These are phyloP conservation scores for Ricinus communis DNA, from an alignment of 345 rosid genomes.

Conservation along the genomic window DNA sequence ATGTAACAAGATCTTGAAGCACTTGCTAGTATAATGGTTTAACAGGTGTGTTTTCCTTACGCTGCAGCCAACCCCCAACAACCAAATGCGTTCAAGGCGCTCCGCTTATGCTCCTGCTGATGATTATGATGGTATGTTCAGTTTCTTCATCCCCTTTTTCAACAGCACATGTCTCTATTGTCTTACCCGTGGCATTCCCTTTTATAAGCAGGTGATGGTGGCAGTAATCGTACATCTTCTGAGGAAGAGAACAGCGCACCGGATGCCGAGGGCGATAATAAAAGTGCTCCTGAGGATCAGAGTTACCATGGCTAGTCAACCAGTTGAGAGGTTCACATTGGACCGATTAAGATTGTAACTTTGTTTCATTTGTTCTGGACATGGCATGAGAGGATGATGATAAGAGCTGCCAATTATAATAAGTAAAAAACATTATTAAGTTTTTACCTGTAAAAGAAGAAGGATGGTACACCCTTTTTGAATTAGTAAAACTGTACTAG, in stretches of 20 bases:
- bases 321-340: not conserved
- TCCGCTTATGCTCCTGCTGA: conserved; percentile 71
- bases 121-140: conserved; percentile 44
- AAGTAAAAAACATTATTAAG: not conserved
- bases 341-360: not conserved
- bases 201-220: conserved; percentile 9
- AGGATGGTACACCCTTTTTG: not conserved
- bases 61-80: conserved; percentile 72
- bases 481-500: not conserved
- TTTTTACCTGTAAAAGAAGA: not conserved
- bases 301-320: not conserved
- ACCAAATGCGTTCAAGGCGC: conserved; percentile 68
- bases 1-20: no score
- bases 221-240: not conserved
- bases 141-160: not conserved
- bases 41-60: not conserved
- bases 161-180: not conserved
- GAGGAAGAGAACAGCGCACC: conserved; percentile 22
- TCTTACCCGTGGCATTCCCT: not conserved
- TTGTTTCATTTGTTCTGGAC: not conserved
- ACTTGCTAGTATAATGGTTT: not conserved
- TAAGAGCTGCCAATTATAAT: not conserved
- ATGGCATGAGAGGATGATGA: not conserved
- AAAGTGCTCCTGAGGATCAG: conserved; percentile 13
- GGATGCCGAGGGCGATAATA: not conserved